These are phyloP conservation scores for Pelargonium nanum DNA, from an alignment of 345 rosid genomes.

Conservation along the genomic window DNA sequence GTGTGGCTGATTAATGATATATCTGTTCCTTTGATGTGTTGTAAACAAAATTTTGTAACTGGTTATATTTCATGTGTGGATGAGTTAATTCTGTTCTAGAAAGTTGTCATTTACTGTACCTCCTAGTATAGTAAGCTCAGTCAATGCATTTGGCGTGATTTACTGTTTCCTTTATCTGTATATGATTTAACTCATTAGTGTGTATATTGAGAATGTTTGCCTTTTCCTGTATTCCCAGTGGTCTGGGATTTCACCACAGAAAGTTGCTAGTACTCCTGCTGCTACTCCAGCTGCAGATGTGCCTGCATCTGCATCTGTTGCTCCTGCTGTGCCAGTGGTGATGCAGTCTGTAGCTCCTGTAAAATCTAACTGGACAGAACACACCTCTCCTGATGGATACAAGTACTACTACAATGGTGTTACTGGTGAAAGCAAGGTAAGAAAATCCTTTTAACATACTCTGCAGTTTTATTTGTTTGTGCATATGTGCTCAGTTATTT, in stretches of 20 bases:
- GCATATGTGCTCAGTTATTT: conserved; percentile 4
- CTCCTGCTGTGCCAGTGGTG: conserved; percentile 25
- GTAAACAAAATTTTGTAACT: too few species aligned
- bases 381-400: conserved; percentile 94
- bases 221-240: conserved; percentile 36
- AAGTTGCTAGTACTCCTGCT: conserved; percentile 30
- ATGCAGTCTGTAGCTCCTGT: conserved; percentile 30
- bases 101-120: background rate
- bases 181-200: background rate
- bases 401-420: conserved; percentile 76
- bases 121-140: background rate
- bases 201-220: conserved; percentile 7
- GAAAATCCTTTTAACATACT: conserved; percentile 15
- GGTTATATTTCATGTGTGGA: background rate
- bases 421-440: conserved; percentile 86
- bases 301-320: conserved; percentile 30
- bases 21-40: too few species aligned
- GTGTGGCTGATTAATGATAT: too few species aligned
- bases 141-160: background rate
- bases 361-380: conserved; percentile 90
- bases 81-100: background rate
- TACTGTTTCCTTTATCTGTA: background rate
- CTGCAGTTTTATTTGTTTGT: conserved; percentile 6
- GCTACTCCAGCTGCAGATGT: conserved; percentile 30
- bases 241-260: conserved; percentile 43